These are phyloP conservation scores for Colletotrichum costaricense DNA, from an alignment of 2,329 filamentous ascomycete genomes.

Conservation along the genomic window DNA sequence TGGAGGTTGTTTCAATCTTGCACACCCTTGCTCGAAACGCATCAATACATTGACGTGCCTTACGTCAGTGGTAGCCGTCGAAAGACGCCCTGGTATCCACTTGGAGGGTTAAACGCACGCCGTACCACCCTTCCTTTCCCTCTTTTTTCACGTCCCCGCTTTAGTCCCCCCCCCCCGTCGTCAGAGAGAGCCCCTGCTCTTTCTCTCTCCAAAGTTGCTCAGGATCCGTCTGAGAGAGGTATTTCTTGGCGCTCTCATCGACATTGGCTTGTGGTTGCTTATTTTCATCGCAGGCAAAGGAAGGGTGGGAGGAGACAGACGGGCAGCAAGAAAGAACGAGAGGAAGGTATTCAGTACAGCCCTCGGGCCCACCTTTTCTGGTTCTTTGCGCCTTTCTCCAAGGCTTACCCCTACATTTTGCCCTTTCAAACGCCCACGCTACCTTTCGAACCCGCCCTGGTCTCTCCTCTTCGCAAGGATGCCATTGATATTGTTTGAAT, in stretches of 20 bases:
- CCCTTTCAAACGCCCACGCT: neutral
- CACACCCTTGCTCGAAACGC: slow-evolving; percentile 36
- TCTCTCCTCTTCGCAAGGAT: slow-evolving; percentile 10
- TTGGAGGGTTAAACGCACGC: neutral
- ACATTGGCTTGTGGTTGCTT: slow-evolving; percentile 31
- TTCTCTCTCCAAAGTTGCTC: neutral
- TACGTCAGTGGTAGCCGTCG: slow-evolving; percentile 35
- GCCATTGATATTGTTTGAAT: slow-evolving; percentile 24
- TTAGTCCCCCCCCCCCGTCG: neutral
- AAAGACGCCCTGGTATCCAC: slow-evolving; percentile 14
- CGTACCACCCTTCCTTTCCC: slow-evolving; percentile 5
- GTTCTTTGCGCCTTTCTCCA: neutral
- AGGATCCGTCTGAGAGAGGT: slow-evolving; percentile 2
- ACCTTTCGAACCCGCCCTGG: neutral
- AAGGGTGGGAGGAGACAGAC: neutral
- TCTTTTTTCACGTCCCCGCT: neutral
- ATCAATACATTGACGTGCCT: slow-evolving; percentile 32
- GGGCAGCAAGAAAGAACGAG: neutral
- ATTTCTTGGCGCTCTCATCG: slow-evolving; percentile 29
- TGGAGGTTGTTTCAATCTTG: slow-evolving; percentile 36
- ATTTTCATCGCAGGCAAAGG: slow-evolving; percentile 5
- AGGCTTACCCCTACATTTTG: neutral
- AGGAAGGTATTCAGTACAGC: neutral
- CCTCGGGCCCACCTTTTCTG: neutral
- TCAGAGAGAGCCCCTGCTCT: slow-evolving; percentile 1